phyloP scores from a whole-genome alignment of 805 yeast genomes.

The Torulaspora indica region DNA sequence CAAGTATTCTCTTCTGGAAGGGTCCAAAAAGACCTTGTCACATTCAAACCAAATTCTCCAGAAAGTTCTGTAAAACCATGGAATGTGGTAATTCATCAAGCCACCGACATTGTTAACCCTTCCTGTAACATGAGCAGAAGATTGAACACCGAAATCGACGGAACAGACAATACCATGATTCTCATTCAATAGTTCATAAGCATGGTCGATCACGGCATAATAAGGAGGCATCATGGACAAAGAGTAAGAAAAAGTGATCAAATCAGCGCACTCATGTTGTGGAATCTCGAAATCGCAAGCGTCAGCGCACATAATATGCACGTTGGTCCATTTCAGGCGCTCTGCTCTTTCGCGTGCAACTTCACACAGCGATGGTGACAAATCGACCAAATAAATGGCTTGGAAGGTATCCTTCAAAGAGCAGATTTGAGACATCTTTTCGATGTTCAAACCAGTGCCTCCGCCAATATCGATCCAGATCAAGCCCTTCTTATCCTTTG shows the following conservation, averaged over 20 bases:
- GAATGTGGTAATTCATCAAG: slow-evolving; percentile 59
- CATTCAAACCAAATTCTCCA: slow-evolving; percentile 89
- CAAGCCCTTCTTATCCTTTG: slow-evolving; percentile 18
- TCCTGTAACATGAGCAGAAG: slow-evolving; percentile 57
- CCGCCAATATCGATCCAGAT: slow-evolving; percentile 84
- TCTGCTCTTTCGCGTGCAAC: slow-evolving; percentile 60
- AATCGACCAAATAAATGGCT: slow-evolving; percentile 67
- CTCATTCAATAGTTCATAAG: slow-evolving; percentile 47
- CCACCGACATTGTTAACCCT: slow-evolving; percentile 75
- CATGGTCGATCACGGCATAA: slow-evolving; percentile 72
- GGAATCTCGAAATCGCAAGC: slow-evolving; percentile 61
- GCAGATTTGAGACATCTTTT: slow-evolving; percentile 56
- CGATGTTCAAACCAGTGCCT: slow-evolving; percentile 81
- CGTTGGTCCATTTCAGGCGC: slow-evolving; percentile 50
- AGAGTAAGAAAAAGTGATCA: slow-evolving; percentile 74
- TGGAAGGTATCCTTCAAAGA: slow-evolving; percentile 43
- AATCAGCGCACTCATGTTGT: slow-evolving; percentile 52
- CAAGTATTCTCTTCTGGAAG: slow-evolving; percentile 75
- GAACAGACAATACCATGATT: slow-evolving; percentile 59
- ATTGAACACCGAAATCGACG: slow-evolving; percentile 78
- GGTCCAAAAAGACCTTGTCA: slow-evolving; percentile 72
- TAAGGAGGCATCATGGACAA: slow-evolving; percentile 82
- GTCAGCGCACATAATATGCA: slow-evolving; percentile 65
- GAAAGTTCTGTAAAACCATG: slow-evolving; percentile 73
- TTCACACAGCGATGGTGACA: slow-evolving; percentile 71